Base-by-base conservation (phyloP, 129 eudicot genomes). In the Calendula officinalis region DNA sequence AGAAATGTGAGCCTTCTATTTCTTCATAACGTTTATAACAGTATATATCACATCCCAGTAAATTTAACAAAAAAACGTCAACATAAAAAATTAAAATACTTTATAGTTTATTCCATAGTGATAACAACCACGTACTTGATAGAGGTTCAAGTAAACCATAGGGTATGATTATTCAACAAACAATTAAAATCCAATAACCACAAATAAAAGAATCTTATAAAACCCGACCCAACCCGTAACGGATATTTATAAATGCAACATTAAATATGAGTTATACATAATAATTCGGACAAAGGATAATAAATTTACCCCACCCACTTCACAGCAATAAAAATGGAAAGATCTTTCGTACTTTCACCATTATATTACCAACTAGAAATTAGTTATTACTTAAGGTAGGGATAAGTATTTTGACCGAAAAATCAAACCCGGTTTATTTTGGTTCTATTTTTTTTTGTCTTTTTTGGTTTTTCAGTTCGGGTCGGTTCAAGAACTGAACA, bases 271-370 rank as follows among this genome's bases (percentile, higher is more conserved):
- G 44, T 45, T 17, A 57, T 45, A 56, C 5, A 68, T 4, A 22
- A 68, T 47, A 68, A 45, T 15, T 15, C 33, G 39, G 36, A 60
- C 27, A 37, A 13, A 48, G 8, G 57, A 64, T 45, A 30, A 27
- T 13, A 5, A 47, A 5, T n/a, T n/a, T n/a, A n/a, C 55, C 56
- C 56, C 51, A 52, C 51, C 41, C 58, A 12, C 5, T 47, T 13
- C 13, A 7, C 46, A 64, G 15, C 47, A 64, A 50, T 16, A 48
- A 13, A 64, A 39, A 17, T 37, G 60, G 70, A 65, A 64, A 22
- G 30, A 22, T 58, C 4, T 49, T 60, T 5, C 8, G 12, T 12
- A 16, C 8, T 45, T 45, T 54, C 68, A 35, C 54, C 55, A 34
- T 45, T 36, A 14, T 8, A 62, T 43, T 62, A 62, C 38, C 68